These are phyloP conservation scores for Eutrema yunnanense DNA, from an alignment of 345 rosid genomes.

Conservation along the genomic window DNA sequence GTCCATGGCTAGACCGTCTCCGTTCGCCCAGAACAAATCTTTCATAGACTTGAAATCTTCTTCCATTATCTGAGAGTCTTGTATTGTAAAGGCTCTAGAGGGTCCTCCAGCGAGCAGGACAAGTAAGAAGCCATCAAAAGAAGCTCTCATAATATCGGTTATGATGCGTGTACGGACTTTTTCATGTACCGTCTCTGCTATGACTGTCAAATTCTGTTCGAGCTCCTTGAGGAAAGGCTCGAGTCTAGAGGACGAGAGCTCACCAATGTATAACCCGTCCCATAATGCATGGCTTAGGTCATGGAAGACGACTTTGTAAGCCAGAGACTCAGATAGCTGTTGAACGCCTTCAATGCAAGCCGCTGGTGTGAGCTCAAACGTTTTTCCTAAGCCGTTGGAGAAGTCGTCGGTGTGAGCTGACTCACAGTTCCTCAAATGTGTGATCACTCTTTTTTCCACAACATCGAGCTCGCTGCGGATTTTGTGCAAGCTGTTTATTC, in stretches of 20 bases:
- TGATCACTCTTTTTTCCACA: slow-evolving; percentile 76
- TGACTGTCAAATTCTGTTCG: slow-evolving; percentile 52
- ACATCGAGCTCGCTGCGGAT: slow-evolving; percentile 69
- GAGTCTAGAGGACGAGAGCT: slow-evolving; percentile 63
- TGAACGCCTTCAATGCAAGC: slow-evolving; percentile 90
- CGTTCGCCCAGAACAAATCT: slow-evolving; percentile 91
- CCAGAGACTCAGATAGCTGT: slow-evolving; percentile 77
- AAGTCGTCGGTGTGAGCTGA: slow-evolving; percentile 85
- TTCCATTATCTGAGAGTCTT: slow-evolving; percentile 70
- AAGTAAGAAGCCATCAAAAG: slow-evolving; percentile 83
- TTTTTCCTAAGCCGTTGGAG: slow-evolving; percentile 72
- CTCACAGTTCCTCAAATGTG: slow-evolving; percentile 91
- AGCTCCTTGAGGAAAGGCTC: slow-evolving; percentile 73
- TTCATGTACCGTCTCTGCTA: slow-evolving; percentile 71
- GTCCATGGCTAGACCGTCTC: slow-evolving; percentile 82
- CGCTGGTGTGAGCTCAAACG: slow-evolving; percentile 73
- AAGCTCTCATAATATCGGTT: slow-evolving; percentile 80
- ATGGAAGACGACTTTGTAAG: slow-evolving; percentile 74
- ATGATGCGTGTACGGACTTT: slow-evolving; percentile 75
- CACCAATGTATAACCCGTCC: slow-evolving; percentile 91
- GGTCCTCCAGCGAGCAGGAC: slow-evolving; percentile 98
- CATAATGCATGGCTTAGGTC: slow-evolving; percentile 77
- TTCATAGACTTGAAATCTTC: slow-evolving; percentile 88
- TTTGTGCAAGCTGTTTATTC: slow-evolving; percentile 75
- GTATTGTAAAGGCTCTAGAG: slow-evolving; percentile 67